Evolutionary conservation across 2,329 filamentous ascomycete species (phyloP), one percentile per base, ranked within the genome.

Genomic region (Pseudogymnoascus sp.): DNA sequence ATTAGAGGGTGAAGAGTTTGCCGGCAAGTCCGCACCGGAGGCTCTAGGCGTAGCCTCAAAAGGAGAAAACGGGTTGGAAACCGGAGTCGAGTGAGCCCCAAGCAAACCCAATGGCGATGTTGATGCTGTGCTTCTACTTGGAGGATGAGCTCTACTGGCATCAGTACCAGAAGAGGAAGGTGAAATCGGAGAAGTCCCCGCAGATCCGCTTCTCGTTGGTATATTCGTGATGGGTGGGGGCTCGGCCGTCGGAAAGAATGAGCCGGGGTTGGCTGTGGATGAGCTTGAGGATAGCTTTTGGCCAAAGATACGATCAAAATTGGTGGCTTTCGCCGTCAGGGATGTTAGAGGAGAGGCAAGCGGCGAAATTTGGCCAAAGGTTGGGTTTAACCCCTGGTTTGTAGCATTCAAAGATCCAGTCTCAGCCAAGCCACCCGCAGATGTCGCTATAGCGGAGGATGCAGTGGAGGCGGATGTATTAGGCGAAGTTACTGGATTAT

Each of bases 141-240:
- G 45, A 26, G 26, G 55, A 58, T 67, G 69, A 75, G 5, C 71
- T 74, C 0, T 61, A 61, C 7, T 69, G 69, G 6, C 70, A 74
- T 30, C 72, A 72, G 13, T 71, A 72, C 71, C 70, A 75, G 66
- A 72, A 74, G 7, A 74, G 65, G 55, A 75, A 74, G 56, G 73
- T 45, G 21, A 64, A 52, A 10, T 62, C 59, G 23, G 30, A 19
- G 45, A 4, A 30, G 15, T 5, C 8, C 9, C n/a, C 26, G n/a
- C n/a, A 52, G 7, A 45, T 26, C 39, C 21, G 39, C 19, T 45
- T 3, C 39, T 13, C 26, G 39, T 45, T 6, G 21, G 39, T 9
- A 26, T 45, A n/a, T 26, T 45, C 21, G 21, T 45, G 5, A 6
- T 19, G 26, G 41, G 13, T 18, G 23, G 23, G n/a, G n/a, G n/a